Percentiles rank a stretch among this genome's conserved stretches.
Evolutionary conservation across 2,329 filamentous ascomycete genomes (phyloP).

Genomic region (Purpureocillium lavendulum): DNA sequence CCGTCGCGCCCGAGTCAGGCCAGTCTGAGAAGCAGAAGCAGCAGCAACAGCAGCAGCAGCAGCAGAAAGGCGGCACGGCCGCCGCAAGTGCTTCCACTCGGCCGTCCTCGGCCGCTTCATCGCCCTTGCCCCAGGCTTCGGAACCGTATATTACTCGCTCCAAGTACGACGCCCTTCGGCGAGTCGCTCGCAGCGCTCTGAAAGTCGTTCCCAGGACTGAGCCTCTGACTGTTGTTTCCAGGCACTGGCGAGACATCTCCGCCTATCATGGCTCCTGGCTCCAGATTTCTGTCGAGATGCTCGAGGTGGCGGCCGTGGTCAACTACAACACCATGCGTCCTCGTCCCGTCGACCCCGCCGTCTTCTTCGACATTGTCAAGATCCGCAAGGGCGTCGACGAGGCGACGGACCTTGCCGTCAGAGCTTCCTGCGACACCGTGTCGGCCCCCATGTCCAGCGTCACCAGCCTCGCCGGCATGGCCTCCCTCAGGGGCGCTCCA

Average conservation of each 20-base stretch:
- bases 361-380: conserved; percentile 79
- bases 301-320: conserved; percentile 69
- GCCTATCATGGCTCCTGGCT: conserved; percentile 80
- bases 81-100: conserved; percentile 7
- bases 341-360: conserved; percentile 67
- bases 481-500: conserved; percentile 23
- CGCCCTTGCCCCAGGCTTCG: conserved; percentile 9
- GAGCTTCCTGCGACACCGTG: conserved; percentile 65
- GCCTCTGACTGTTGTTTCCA: conserved; percentile 20
- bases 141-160: conserved; percentile 43
- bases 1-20: too few relatives aligned
- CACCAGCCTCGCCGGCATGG: conserved; percentile 28
- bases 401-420: conserved; percentile 67
- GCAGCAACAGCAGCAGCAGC: too few relatives aligned
- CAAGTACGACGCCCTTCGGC: conserved; percentile 43
- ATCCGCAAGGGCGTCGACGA: conserved; percentile 74
- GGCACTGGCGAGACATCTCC: conserved; percentile 80
- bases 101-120: conserved; percentile 3
- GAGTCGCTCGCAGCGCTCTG: too few relatives aligned
- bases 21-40: too few relatives aligned
- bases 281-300: conserved; percentile 67
- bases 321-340: conserved; percentile 73
- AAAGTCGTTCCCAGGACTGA: too few relatives aligned
- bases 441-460: conserved; percentile 53
- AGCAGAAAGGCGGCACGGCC: neutral